phyloP scores from a whole-genome alignment of 805 yeast species.

The Maudiozyma saulgeensis region DNA sequence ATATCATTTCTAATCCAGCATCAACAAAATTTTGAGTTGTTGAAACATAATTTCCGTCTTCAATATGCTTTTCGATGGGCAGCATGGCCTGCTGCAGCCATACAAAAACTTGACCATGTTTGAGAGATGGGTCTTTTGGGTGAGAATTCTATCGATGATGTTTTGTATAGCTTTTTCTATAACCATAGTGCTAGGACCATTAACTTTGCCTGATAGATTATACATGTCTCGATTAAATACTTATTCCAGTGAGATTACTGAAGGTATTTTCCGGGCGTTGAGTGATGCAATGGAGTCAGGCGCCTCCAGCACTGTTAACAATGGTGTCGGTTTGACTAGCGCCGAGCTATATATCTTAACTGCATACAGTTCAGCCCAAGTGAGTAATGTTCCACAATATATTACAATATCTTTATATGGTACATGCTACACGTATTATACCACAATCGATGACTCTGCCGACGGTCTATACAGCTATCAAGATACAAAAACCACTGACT shows the following conservation, averaged over 20 bases:
- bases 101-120: constrained; percentile 18
- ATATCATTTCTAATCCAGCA: too few species aligned
- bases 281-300: constrained; percentile 17
- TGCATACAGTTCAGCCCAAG: constrained; percentile 19
- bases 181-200: constrained; percentile 17
- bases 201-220: constrained; percentile 11
- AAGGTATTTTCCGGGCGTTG: constrained; percentile 20
- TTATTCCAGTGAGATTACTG: constrained; percentile 15
- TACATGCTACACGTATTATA: constrained; percentile 14
- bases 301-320: constrained; percentile 18
- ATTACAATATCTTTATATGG: constrained; percentile 20
- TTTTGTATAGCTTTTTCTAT: constrained; percentile 14
- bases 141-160: constrained; percentile 16
- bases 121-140: constrained; percentile 15
- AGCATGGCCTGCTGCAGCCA: constrained; percentile 5
- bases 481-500: too few species aligned
- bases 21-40: too few species aligned
- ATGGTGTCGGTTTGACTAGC: constrained; percentile 26
- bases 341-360: constrained; percentile 23
- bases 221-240: constrained; percentile 20
- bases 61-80: background rate
- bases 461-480: background rate
- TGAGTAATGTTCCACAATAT: constrained; percentile 20
- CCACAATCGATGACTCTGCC: background rate
- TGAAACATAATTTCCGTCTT: too few species aligned